Evolutionary conservation across 768 basidiomycete species (phyloP), one percentile per base, ranked within the genome.

Genomic region (Favolaschia claudopus): DNA sequence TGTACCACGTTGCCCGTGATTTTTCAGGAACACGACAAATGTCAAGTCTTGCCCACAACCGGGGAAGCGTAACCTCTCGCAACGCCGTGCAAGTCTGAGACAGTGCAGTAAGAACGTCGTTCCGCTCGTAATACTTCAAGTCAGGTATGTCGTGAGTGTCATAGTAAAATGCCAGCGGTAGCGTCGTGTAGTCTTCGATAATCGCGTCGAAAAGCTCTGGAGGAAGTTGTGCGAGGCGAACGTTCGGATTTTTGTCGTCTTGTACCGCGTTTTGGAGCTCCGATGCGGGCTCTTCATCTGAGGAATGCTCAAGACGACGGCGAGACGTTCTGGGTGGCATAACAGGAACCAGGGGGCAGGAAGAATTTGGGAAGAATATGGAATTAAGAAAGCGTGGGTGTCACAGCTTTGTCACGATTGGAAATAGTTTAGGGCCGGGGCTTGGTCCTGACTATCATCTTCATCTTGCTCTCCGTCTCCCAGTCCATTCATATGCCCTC

Each of bases 121-220:
- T 53, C 39, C 61, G 61, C 45, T 63, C 61, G 24, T 58, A 63
- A 32, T 58, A 54, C 19, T 36, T 42, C 8, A 20, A 15, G 0
- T 45, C 45, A 1, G 48, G 48, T 17, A 48, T 32, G 25, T 42
- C 28, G 15, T 34, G 20, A 15, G 49, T 47, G 33, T 51, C 34
- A 34, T 56, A 40, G 60, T 52, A 58, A 27, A 27, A 62, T n/a
- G 34, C 36, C 2, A 37, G 15, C 24, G 42, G 61, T 1, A 48
- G 55, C 20, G 61, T 58, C 31, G 10, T 20, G 34, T 52, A 63
- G 24, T 49, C n/a, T 33, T 44, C 55, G 32, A 63, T 54, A 48
- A 58, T 58, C 33, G 54, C 56, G 50, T 62, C 61, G 51, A 62
- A 62, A 36, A 63, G 61, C 44, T 62, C 61, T 22, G 42, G 42